Base-by-base conservation (phyloP, 352 stramenopile species). In the Phytophthora tubulina region DNA sequence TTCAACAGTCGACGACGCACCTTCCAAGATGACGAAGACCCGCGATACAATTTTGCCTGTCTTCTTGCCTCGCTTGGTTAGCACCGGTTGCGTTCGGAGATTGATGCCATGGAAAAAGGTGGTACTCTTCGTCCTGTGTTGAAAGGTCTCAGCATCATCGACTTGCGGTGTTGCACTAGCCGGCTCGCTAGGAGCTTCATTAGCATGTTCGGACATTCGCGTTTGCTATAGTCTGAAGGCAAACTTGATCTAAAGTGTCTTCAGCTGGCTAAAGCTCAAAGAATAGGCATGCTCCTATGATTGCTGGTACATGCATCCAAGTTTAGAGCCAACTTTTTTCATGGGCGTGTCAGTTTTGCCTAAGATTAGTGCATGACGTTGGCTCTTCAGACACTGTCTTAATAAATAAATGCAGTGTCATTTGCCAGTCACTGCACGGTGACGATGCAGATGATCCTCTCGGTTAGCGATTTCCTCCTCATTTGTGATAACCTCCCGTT, bases 1-100 rank as follows among this genome's bases (percentile, higher is more conserved):
- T 15, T 60, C 33, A 35, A 31, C 9, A 42, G 6, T 30, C 50
- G 60, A 33, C 6, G 17, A 21, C 59, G 3, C 17, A 92, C 87
- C 87, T 41, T 95, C 87, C 31, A 92, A 68, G 44, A 93, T 87
- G 41, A 93, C 82, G 48, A 95, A 95, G 35, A 95, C 71, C 21
- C 87, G 85, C 50, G 86, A 85, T 54, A 91, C 87, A 15, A 91
- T 80, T 39, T 88, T 86, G 39, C 79, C 73, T 33, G 81, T 89
- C 60, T 89, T 90, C 51, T 79, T 78, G 4, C 87, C 87, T 50
- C 87, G 84, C 57, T 95, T 95, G 10, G 87, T 95, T 27, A 95
- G 70, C 46, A 83, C 86, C 4, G 87, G 82, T 74, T 91, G 85
- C n/a, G 73, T 79, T 7, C 70, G 76, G 27, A 95, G 78, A 55